A percentile compares a stretch with the other conserved stretches of the same genome.
Conservation (phyloP, 2,329 filamentous ascomycete genomes). For the Grosmannia huntii region DNA sequence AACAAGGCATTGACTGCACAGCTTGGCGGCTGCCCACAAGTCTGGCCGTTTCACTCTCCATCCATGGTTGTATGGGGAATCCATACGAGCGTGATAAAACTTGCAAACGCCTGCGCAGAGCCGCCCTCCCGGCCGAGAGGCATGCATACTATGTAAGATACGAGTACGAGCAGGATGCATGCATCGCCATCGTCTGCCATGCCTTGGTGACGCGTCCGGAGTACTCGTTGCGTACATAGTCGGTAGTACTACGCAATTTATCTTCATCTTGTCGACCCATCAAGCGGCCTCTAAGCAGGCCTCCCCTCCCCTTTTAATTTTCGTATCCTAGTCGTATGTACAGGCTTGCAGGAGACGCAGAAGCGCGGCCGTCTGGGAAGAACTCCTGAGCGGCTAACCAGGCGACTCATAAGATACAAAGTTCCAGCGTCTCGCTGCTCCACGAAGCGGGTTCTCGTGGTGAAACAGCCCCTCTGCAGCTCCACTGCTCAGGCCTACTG, state of each 20-base stretch:
- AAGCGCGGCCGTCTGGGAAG: too few relatives aligned
- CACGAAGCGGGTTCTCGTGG: background rate
- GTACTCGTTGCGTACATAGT: background rate
- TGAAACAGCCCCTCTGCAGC: background rate
- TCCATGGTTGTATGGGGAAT: background rate
- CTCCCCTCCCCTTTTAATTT: background rate
- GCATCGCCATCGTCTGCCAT: too few relatives aligned
- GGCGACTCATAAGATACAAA: background rate
- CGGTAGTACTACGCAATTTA: background rate
- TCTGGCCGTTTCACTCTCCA: background rate
- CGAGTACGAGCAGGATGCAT: background rate
- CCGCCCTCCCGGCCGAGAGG: background rate
- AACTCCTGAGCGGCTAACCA: background rate
- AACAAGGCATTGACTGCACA: background rate
- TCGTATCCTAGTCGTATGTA: background rate
- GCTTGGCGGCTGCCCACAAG: background rate
- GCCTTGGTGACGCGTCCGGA: background rate
- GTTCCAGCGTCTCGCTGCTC: background rate
- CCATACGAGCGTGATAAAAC: background rate
- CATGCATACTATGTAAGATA: background rate
- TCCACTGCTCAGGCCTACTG: background rate
- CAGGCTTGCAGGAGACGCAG: too few relatives aligned
- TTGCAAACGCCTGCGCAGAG: background rate
- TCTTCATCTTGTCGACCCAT: background rate
- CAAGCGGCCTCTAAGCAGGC: background rate